Percentiles rank a stretch among this genome's conserved stretches.
Conservation (phyloP, 306 rosid species). For the Cucumis cinereus region DNA sequence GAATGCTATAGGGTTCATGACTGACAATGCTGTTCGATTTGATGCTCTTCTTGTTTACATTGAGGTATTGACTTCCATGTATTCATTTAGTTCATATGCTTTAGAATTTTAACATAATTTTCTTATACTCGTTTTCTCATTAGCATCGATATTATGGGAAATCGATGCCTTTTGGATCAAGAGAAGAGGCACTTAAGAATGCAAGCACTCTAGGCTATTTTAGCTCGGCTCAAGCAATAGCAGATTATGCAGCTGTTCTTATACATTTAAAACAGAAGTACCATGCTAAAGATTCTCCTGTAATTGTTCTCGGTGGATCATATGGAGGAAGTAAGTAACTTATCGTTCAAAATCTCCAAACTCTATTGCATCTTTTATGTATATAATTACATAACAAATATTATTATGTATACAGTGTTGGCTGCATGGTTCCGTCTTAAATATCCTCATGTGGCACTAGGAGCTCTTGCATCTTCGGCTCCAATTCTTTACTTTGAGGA, state of each 20-base stretch:
- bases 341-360: neutral
- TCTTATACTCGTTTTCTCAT: neutral
- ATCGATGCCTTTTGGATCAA: slow-evolving; percentile 61
- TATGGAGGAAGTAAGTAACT: slow-evolving; percentile 73
- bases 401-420: slow-evolving; percentile 35
- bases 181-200: slow-evolving; percentile 43
- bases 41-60: slow-evolving; percentile 50
- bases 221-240: slow-evolving; percentile 69
- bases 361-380: neutral
- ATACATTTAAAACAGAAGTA: slow-evolving; percentile 34
- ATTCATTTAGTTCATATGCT: neutral
- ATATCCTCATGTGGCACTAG: slow-evolving; percentile 65
- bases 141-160: slow-evolving; percentile 78
- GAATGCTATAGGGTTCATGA: slow-evolving; percentile 27
- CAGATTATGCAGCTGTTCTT: slow-evolving; percentile 56
- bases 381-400: neutral
- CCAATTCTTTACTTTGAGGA: slow-evolving; percentile 61
- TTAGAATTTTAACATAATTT: neutral
- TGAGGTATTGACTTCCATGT: slow-evolving; percentile 31
- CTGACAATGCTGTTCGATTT: slow-evolving; percentile 44
- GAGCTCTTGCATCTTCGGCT: slow-evolving; percentile 80
- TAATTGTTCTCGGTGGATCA: slow-evolving; percentile 66
- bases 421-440: slow-evolving; percentile 83
- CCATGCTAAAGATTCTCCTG: slow-evolving; percentile 32
- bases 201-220: slow-evolving; percentile 53